These are phyloP conservation scores for Solanum hybrid DNA, from an alignment of 305 asterid genomes.

Conservation along the genomic window DNA sequence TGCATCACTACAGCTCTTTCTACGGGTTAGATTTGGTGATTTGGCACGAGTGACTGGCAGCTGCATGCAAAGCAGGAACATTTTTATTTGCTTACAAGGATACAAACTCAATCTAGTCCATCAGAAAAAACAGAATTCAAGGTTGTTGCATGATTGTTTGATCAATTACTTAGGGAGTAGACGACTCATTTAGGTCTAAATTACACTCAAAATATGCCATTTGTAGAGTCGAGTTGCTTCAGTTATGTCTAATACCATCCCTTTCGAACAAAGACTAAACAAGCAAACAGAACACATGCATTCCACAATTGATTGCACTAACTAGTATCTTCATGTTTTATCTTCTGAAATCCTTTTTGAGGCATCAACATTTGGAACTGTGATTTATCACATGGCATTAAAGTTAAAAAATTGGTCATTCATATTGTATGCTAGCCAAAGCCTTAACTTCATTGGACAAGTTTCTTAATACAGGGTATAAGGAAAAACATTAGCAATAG, in stretches of 20 bases:
- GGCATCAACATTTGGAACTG: not conserved
- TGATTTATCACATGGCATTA: not conserved
- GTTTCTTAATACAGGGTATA: not conserved
- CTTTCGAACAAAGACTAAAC: not conserved
- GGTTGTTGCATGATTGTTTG: not conserved
- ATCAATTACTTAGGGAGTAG: not conserved
- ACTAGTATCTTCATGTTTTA: not conserved
- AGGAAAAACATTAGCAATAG: not conserved
- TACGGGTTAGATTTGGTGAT: conserved; percentile 66
- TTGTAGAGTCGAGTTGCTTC: not conserved
- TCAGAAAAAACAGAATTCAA: not conserved
- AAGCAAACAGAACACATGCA: not conserved
- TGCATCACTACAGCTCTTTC: conserved; percentile 77
- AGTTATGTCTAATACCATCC: not conserved
- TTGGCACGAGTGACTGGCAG: conserved; percentile 83
- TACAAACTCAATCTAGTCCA: not conserved
- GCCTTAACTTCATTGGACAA: not conserved
- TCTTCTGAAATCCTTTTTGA: not conserved
- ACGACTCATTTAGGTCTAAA: not conserved
- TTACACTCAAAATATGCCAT: not conserved
- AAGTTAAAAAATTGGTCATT: not conserved
- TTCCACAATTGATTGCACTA: not conserved
- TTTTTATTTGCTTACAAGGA: not conserved
- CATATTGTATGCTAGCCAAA: not conserved
- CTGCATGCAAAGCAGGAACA: conserved; percentile 29